Evolutionary conservation across 2,329 filamentous ascomycete genomes (phyloP).

Genomic region (Nemania abortiva): DNA sequence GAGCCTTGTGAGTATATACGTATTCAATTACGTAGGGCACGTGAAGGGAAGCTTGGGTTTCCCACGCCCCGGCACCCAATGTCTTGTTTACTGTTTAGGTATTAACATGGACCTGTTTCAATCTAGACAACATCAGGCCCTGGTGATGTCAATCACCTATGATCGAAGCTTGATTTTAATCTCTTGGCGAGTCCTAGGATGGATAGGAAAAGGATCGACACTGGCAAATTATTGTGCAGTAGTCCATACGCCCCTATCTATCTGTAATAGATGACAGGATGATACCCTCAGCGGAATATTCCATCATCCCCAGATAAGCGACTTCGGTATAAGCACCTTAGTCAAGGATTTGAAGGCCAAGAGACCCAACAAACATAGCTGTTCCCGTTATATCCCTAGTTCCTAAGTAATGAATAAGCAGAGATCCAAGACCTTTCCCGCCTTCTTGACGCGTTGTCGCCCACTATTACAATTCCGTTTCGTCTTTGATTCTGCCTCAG

Average conservation of each 20-base stretch:
- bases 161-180: conserved; percentile 8
- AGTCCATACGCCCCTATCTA: background rate
- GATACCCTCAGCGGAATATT: background rate
- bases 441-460: background rate
- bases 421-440: background rate
- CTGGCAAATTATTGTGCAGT: conserved; percentile 15
- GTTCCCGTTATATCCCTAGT: background rate
- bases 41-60: background rate
- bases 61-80: background rate
- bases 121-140: conserved; percentile 2
- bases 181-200: conserved; percentile 10
- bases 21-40: background rate
- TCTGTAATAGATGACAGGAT: conserved; percentile 2
- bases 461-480: background rate
- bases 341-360: background rate
- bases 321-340: background rate
- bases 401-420: conserved; percentile 12
- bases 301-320: conserved; percentile 2
- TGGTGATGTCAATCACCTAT: conserved; percentile 7
- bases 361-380: background rate
- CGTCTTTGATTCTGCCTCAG: conserved; percentile 1
- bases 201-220: conserved; percentile 8
- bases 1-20: background rate
- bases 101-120: background rate
- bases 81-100: background rate